Evolutionary conservation across 2,329 filamentous ascomycete genomes (phyloP).

Genomic region (Diaporthe australafricana): DNA sequence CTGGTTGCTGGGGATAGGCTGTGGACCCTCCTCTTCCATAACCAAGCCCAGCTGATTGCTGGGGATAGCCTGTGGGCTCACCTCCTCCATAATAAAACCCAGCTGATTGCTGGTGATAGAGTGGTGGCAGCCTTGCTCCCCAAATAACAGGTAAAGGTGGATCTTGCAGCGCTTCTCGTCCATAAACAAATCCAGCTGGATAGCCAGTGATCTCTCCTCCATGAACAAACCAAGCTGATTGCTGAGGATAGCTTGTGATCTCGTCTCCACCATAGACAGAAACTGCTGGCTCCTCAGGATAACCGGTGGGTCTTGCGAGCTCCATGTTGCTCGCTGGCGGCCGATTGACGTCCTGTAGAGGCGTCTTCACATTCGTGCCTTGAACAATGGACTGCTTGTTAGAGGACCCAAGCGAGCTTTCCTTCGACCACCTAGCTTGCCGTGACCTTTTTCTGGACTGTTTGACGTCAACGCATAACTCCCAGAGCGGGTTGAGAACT

Average conservation of each 20-base stretch:
- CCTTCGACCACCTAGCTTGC: neutral
- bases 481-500: neutral
- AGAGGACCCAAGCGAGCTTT: neutral
- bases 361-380: neutral
- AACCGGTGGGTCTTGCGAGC: neutral
- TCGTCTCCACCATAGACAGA: neutral
- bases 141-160: no score
- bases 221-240: no score
- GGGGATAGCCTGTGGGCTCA: neutral
- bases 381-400: neutral
- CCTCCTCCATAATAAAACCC: no score
- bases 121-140: no score
- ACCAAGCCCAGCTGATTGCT: neutral
- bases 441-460: neutral
- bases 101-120: no score
- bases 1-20: no score
- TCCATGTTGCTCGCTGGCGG: neutral
- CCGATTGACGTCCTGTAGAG: neutral
- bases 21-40: no score
- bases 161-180: no score
- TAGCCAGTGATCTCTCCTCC: no score
- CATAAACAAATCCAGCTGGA: no score
- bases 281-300: neutral
- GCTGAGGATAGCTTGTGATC: neutral
- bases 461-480: neutral